Evolutionary conservation across 139 green algal genomes (phyloP), one percentile per base, ranked within the genome.

Genomic region (Diplosphaera chodatii): DNA sequence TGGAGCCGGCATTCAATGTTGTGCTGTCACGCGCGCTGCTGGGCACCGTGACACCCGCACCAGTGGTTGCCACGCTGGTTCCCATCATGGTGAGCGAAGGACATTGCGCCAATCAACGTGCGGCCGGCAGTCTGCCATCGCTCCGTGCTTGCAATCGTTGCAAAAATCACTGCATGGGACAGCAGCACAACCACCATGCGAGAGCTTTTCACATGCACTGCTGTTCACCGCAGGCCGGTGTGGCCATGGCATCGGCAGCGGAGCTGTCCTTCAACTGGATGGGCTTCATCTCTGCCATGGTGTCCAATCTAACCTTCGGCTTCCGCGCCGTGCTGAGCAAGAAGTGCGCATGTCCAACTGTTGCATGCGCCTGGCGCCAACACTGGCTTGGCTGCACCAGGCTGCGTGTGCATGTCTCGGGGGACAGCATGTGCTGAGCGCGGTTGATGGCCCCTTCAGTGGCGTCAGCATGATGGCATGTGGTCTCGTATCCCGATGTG

Each of bases 201-300:
- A n/a, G n/a, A n/a, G n/a, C n/a, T n/a, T n/a, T n/a, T n/a, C n/a
- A n/a, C n/a, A 13, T 8, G 37, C 37, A 13, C 37, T 13, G 13
- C 37, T 8, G 10, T 13, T 8, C 37, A 29, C 15, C 69, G 65
- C 81, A 91, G 86, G 78, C 77, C 63, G 91, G 92, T 77, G 92
- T 97, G 64, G 88, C 82, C 5, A 66, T 94, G 65, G 92, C 91
- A 3, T 96, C 89, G 21, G 91, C 91, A 0, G 85, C 86, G 55
- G 92, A 97, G 79, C 88, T 98, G 71, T 92, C 83, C 31, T 98
- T 98, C 91, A 98, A 97, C 89, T 98, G 93, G 93, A 84, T 82
- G 3, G 93, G 93, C 66, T 98, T 98, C 86, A 78, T 93, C 37
- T 89, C 81, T 25, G 93, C 93, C 70, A 98, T 98, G 93, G 59